Evolutionary conservation across 148 eudicot genomes (phyloP).

Genomic region (Rhododendron simsii): DNA sequence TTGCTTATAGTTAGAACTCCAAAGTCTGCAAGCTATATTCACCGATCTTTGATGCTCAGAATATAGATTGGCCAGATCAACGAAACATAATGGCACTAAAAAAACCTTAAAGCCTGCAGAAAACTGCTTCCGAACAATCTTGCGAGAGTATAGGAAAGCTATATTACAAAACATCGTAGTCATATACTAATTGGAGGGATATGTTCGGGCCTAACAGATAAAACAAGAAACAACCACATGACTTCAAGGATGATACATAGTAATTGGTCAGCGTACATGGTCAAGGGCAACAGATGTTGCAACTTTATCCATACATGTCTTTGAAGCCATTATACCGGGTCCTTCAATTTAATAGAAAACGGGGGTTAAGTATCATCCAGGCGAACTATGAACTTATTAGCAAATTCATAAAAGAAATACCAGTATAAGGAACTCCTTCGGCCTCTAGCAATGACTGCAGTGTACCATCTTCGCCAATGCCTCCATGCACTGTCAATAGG

Average conservation of each 20-base stretch:
- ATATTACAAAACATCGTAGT: background rate
- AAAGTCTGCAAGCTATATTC: constrained; percentile 50
- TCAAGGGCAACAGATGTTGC: constrained; percentile 74
- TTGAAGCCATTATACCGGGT: constrained; percentile 71
- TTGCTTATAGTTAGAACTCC: constrained; percentile 83
- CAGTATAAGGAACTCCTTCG: constrained; percentile 73
- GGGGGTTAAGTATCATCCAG: background rate
- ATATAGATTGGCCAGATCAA: background rate
- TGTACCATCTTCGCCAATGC: constrained; percentile 94
- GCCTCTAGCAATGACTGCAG: constrained; percentile 78
- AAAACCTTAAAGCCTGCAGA: background rate
- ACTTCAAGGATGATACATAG: background rate
- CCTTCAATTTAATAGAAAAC: constrained; percentile 40
- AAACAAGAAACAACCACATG: background rate
- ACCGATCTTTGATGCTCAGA: constrained; percentile 9
- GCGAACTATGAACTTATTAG: background rate
- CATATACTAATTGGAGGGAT: background rate
- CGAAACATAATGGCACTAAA: background rate
- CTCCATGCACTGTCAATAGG: constrained; percentile 72
- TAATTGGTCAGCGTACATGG: constrained; percentile 43
- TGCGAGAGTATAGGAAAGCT: background rate
- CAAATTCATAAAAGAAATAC: constrained; percentile 28
- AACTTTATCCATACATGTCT: constrained; percentile 91
- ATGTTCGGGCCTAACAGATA: background rate
- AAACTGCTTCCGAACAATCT: background rate